These are phyloP conservation scores for Apostasia ramifera DNA, from an alignment of 106 monocot species.

Conservation along the genomic window DNA sequence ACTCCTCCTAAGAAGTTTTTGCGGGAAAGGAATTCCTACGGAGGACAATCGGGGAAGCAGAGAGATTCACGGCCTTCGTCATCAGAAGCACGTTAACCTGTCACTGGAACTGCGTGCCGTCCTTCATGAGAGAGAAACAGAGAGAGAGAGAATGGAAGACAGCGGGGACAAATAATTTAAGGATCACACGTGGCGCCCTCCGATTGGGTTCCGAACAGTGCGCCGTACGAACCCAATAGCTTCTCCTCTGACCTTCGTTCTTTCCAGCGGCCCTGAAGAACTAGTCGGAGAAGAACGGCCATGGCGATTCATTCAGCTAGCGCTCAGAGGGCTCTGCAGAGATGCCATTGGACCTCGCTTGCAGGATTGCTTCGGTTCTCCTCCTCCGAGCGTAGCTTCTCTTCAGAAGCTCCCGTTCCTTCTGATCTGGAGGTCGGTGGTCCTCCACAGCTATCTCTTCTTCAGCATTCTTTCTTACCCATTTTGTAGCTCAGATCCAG, in stretches of 20 bases:
- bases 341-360: neutral
- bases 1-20: neutral
- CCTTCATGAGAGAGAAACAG: neutral
- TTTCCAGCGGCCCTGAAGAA: too few relatives aligned
- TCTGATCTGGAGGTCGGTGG: neutral
- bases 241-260: too few relatives aligned
- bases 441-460: neutral
- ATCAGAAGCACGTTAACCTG: neutral
- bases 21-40: neutral
- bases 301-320: constrained; percentile 1
- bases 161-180: too few relatives aligned
- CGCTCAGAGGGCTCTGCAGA: neutral
- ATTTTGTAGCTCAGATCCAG: neutral
- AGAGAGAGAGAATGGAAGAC: neutral
- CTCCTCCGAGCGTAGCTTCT: constrained; percentile 3
- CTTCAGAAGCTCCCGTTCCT: neutral
- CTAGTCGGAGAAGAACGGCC: neutral
- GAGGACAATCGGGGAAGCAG: neutral
- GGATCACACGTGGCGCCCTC: too few relatives aligned
- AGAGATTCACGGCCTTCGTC: neutral
- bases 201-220: too few relatives aligned
- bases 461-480: neutral
- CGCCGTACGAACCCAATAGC: too few relatives aligned
- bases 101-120: neutral
- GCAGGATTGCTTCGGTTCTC: neutral